A percentile compares a stretch with the other conserved stretches of the same genome.
Evolutionary conservation across 2,329 filamentous ascomycete genomes (phyloP).

Genomic region (Arthrobotrys iridis): DNA sequence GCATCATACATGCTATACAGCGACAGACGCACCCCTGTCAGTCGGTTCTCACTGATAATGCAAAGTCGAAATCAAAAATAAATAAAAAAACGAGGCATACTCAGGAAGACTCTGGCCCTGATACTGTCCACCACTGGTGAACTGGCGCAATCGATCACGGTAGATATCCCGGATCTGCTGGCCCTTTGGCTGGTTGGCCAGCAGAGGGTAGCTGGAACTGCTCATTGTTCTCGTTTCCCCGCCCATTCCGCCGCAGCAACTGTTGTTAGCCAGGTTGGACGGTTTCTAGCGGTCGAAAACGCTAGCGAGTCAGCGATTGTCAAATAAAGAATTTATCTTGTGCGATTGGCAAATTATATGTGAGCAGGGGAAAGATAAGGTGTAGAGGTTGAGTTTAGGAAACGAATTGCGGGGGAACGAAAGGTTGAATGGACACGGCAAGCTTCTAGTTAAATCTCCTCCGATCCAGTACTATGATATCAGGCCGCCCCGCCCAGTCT

Average conservation of each 20-base stretch:
- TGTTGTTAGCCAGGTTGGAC: constrained; percentile 15
- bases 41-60: neutral
- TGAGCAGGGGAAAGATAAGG: neutral
- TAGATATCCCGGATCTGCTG: constrained; percentile 88
- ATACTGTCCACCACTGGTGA: constrained; percentile 83
- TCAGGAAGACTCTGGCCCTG: constrained; percentile 76
- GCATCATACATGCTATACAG: constrained; percentile 49
- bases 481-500: constrained; percentile 10
- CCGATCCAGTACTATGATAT: constrained; percentile 10
- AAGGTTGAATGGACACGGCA: neutral
- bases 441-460: constrained; percentile 19
- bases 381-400: neutral
- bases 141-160: constrained; percentile 81
- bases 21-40: neutral
- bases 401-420: neutral
- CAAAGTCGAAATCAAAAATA: constrained; percentile 1
- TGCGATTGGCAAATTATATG: neutral
- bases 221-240: constrained; percentile 63
- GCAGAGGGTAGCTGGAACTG: constrained; percentile 55
- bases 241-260: constrained; percentile 61
- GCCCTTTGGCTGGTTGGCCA: constrained; percentile 68
- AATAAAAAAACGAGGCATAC: constrained; percentile 63
- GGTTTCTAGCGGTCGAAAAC: neutral
- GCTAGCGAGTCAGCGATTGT: neutral
- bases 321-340: neutral